Evolutionary conservation across 164 flowering plant species (phyloP), one percentile per base, ranked within the genome.

Genomic region (Annona squamosa): DNA sequence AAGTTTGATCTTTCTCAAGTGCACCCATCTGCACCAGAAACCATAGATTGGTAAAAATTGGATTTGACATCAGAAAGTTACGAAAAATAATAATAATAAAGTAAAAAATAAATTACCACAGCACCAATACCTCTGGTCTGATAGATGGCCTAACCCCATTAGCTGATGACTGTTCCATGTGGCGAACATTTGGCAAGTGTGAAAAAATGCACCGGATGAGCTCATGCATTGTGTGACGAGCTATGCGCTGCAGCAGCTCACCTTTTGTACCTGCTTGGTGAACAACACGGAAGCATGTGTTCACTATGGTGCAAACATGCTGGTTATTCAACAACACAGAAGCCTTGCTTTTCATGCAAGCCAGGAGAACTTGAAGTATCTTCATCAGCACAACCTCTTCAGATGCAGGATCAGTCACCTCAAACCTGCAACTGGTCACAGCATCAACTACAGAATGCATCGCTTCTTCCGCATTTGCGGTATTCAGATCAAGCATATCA

Each of bases 141-240:
- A 70, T 48, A 62, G 74, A 71, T 43, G 74, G 45, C 4, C 43
- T 44, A 41, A 66, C 72, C 42, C 73, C 77, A 68, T 75, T 77
- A 48, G 65, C 57, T 46, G 19, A 69, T 65, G 77, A 43, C 16
- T 26, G 61, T 62, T 79, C 77, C 4, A 72, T 68, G 41, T 66
- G n/a, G 42, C 71, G 75, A 77, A 82, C 65, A 68, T 77, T 75
- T 52, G 79, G 73, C 48, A 82, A 70, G 61, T 80, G 85, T 63
- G 81, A 78, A 75, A 85, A 85, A 37, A 85, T 80, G 72, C 85
- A 85, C 73, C 85, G 70, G 44, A 85, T 78, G 48, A 85, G 83
- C 68, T 85, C 87, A 73, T 83, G 87, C 86, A 83, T 85, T 18
- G 86, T 79, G 65, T 83, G 84, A n/a, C 87, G 87, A 26, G 86